These are phyloP conservation scores for Ustilago curta DNA, from an alignment of 1,284 basidiomycete genomes.

Conservation along the genomic window DNA sequence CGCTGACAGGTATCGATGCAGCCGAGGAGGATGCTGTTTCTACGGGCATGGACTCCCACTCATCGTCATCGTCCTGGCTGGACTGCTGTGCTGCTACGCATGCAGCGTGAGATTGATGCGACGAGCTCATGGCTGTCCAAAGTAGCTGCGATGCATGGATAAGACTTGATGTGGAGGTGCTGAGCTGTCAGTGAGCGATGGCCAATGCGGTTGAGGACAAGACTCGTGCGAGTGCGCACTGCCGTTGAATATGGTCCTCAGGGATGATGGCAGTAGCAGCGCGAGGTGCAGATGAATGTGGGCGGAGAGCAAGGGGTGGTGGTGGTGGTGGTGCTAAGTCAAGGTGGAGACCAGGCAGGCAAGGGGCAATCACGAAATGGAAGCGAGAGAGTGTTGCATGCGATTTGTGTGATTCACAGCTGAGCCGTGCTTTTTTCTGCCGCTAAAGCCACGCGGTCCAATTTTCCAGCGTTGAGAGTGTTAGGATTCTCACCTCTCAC, in stretches of 20 bases:
- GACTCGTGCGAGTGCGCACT: background rate
- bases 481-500: too few relatives aligned
- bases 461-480: too few relatives aligned
- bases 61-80: conserved; percentile 51
- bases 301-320: background rate
- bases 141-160: conserved; percentile 7
- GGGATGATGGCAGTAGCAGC: conserved; percentile 2
- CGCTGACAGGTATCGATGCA: conserved; percentile 22
- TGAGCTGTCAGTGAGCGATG: background rate
- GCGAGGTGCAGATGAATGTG: background rate
- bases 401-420: too few relatives aligned
- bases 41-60: conserved; percentile 62
- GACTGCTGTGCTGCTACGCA: background rate
- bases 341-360: too few relatives aligned
- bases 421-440: too few relatives aligned
- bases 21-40: conserved; percentile 5
- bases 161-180: conserved; percentile 9
- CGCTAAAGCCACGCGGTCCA: too few relatives aligned
- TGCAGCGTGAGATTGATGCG: conserved; percentile 5
- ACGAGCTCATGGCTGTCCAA: conserved; percentile 39
- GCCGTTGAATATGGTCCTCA: background rate
- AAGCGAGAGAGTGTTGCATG: too few relatives aligned
- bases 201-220: background rate
- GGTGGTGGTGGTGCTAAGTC: too few relatives aligned
- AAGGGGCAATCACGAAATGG: too few relatives aligned